Evolutionary conservation across 2,329 filamentous ascomycete species (phyloP).

Genomic region (Penicillium verrucosum): DNA sequence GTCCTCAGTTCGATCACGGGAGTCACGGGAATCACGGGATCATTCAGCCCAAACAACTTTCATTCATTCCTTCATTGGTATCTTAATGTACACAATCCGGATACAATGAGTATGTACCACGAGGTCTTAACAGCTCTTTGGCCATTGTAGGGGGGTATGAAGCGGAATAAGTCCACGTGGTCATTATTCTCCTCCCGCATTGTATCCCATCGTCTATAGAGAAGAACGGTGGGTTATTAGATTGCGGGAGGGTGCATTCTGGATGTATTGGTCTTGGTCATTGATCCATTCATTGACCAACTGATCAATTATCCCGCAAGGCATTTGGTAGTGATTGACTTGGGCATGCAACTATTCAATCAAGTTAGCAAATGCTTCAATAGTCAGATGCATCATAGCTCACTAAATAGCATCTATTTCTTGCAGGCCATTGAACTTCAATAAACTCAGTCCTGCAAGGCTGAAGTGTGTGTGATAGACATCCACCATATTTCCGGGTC

Average conservation of each 20-base stretch:
- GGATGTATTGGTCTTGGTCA: neutral
- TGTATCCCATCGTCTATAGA: slow-evolving; percentile 64
- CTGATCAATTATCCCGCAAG: slow-evolving; percentile 42
- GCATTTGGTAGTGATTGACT: slow-evolving; percentile 59
- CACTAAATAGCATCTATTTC: slow-evolving; percentile 86
- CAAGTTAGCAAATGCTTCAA: slow-evolving; percentile 16
- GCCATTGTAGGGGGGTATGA: slow-evolving; percentile 38
- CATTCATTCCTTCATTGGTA: neutral
- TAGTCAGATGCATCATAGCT: slow-evolving; percentile 27
- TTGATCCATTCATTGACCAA: neutral
- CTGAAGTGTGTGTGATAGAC: slow-evolving; percentile 95
- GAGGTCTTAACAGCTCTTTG: slow-evolving; percentile 40
- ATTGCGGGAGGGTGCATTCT: slow-evolving; percentile 57
- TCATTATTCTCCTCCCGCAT: slow-evolving; percentile 61
- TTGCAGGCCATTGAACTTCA: slow-evolving; percentile 71
- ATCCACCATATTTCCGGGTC: slow-evolving; percentile 92
- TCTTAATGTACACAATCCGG: slow-evolving; percentile 11
- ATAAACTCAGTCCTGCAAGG: slow-evolving; percentile 78
- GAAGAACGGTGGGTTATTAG: slow-evolving; percentile 61
- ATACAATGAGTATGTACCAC: slow-evolving; percentile 35
- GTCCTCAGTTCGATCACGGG: neutral
- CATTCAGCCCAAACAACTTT: neutral
- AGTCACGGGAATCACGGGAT: too few species aligned
- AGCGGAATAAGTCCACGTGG: slow-evolving; percentile 43
- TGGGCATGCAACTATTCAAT: slow-evolving; percentile 64